phyloP scores from a whole-genome alignment of 805 yeast genomes.

The Lipomyces orientalis region DNA sequence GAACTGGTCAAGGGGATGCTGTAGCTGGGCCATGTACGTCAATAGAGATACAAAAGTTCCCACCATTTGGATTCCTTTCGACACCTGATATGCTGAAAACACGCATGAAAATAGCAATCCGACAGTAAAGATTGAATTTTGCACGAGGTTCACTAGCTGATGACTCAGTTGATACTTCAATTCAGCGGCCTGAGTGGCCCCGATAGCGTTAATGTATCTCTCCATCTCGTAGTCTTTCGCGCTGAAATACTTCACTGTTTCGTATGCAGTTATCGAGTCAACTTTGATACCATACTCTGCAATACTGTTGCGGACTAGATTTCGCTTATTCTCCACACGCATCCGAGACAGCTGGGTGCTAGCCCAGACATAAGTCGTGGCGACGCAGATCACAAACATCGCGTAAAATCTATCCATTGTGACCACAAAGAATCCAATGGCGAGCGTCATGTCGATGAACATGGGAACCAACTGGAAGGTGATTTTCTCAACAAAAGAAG shows the following conservation, averaged over 20 bases:
- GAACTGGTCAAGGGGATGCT: constrained; percentile 32
- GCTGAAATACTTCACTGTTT: constrained; percentile 36
- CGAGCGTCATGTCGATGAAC: constrained; percentile 28
- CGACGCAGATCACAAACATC: constrained; percentile 22
- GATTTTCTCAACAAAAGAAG: constrained; percentile 30
- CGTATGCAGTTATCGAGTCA: constrained; percentile 32
- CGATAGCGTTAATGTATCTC: constrained; percentile 27
- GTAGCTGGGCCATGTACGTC: constrained; percentile 35
- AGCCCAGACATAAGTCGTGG: constrained; percentile 28
- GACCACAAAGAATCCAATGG: constrained; percentile 29
- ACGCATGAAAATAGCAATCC: constrained; percentile 26
- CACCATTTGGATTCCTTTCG: constrained; percentile 24
- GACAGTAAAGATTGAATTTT: constrained; percentile 30
- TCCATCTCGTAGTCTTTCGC: constrained; percentile 33
- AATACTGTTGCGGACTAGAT: constrained; percentile 16
- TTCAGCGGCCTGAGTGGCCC: constrained; percentile 18
- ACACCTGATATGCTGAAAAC: constrained; percentile 30
- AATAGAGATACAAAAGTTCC: constrained; percentile 33
- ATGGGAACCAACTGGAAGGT: constrained; percentile 33
- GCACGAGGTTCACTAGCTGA: constrained; percentile 21
- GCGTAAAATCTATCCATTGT: constrained; percentile 29
- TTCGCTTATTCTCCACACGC: constrained; percentile 23
- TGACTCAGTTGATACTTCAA: constrained; percentile 17
- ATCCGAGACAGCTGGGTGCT: constrained; percentile 22
- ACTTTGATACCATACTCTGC: constrained; percentile 21